Percentiles rank a stretch among this genome's conserved stretches.
phyloP scores from a whole-genome alignment of 2,329 filamentous ascomycete species.

The Cladosporium colombiae region DNA sequence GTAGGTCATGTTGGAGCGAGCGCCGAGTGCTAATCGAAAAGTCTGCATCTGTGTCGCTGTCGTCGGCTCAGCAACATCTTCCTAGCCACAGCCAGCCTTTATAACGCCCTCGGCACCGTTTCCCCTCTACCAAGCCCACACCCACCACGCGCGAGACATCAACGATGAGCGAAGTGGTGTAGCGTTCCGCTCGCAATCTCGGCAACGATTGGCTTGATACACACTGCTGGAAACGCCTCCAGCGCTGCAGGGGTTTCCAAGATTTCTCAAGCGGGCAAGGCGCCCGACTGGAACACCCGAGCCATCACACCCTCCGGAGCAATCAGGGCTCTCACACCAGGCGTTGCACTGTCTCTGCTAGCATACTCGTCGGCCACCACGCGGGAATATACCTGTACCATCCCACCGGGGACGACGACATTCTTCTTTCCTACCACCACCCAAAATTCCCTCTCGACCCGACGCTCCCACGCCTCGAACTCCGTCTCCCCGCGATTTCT shows the following conservation, averaged over 20 bases:
- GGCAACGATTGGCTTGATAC: conserved; percentile 30
- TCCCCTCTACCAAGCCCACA: conserved; percentile 3
- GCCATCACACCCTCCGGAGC: conserved; percentile 18
- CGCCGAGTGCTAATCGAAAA: conserved; percentile 13
- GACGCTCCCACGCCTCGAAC: conserved; percentile 4
- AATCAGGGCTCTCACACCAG: conserved; percentile 12
- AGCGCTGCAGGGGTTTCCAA: conserved; percentile 23
- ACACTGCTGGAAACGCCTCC: conserved; percentile 26
- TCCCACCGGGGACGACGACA: not conserved
- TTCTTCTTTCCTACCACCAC: conserved; percentile 9
- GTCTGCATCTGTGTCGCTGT: conserved; percentile 16
- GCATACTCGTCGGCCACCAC: conserved; percentile 12
- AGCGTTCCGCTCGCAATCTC: conserved; percentile 19
- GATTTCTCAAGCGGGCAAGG: conserved; percentile 23
- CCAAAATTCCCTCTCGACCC: not conserved
- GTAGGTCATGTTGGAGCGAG: conserved; percentile 17
- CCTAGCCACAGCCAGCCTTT: conserved; percentile 1
- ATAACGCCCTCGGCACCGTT: conserved; percentile 14
- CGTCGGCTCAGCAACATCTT: conserved; percentile 19
- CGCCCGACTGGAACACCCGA: conserved; percentile 20
- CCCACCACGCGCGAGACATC: not conserved
- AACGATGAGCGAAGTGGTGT: conserved; percentile 7
- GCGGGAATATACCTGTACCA: conserved; percentile 2
- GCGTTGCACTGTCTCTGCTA: conserved; percentile 13
- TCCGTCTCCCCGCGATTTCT: conserved; percentile 11